Percentiles rank a stretch among this genome's conserved stretches.
Evolutionary conservation across 23 red algal species (phyloP).

Genomic region (Gracilaria gracilis): DNA sequence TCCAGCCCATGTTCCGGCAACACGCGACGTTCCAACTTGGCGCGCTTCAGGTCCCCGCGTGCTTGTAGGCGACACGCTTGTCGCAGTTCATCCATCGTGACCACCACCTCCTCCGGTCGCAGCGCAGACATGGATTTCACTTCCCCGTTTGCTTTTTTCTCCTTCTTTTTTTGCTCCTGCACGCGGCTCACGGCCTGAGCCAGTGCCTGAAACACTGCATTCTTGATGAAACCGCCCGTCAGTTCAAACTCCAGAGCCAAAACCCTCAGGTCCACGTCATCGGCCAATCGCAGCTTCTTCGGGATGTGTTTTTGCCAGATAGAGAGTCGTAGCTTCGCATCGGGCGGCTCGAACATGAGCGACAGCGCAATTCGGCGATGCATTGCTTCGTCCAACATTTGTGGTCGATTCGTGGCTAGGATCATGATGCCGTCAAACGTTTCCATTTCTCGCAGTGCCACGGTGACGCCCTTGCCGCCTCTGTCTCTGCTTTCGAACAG

Average conservation of each 20-base stretch:
- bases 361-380: slow-evolving; percentile 65
- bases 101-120: slow-evolving; percentile 45
- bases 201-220: slow-evolving; percentile 72
- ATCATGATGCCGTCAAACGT: slow-evolving; percentile 81
- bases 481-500: slow-evolving; percentile 68
- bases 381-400: slow-evolving; percentile 76
- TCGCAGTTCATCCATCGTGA: slow-evolving; percentile 65
- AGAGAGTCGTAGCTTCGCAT: slow-evolving; percentile 56
- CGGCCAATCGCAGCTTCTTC: slow-evolving; percentile 46
- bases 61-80: slow-evolving; percentile 69
- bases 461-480: slow-evolving; percentile 66
- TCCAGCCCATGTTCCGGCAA: slow-evolving; percentile 57
- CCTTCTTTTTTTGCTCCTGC: slow-evolving; percentile 28
- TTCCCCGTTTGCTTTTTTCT: not conserved
- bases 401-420: slow-evolving; percentile 71
- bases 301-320: slow-evolving; percentile 76
- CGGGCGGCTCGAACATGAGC: slow-evolving; percentile 63
- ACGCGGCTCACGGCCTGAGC: slow-evolving; percentile 68
- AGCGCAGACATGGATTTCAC: not conserved
- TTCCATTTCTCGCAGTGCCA: slow-evolving; percentile 75
- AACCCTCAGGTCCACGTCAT: slow-evolving; percentile 59
- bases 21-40: slow-evolving; percentile 68
- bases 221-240: slow-evolving; percentile 70
- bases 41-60: slow-evolving; percentile 62
- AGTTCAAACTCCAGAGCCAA: slow-evolving; percentile 77